Conservation (phyloP, 495 filamentous ascomycete genomes). For the Schizothecium vesticola region DNA sequence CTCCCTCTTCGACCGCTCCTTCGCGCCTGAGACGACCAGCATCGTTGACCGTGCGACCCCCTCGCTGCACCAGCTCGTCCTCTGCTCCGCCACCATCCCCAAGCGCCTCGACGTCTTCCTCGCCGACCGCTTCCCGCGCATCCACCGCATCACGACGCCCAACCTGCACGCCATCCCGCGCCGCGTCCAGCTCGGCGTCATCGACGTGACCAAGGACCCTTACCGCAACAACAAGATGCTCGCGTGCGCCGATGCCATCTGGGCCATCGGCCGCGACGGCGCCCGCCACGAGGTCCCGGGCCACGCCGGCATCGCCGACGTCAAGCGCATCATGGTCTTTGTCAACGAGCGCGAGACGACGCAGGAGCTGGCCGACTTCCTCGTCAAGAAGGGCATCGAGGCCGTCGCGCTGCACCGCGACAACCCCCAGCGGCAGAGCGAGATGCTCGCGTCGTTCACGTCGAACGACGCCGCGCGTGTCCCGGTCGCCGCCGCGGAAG, state of each 20-base stretch:
- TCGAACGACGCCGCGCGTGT: slow-evolving; percentile 38
- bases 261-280: slow-evolving; percentile 80
- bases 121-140: slow-evolving; percentile 72
- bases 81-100: slow-evolving; percentile 96
- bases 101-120: slow-evolving; percentile 78
- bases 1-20: slow-evolving; percentile 88
- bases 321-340: slow-evolving; percentile 89
- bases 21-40: slow-evolving; percentile 71
- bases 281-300: slow-evolving; percentile 45
- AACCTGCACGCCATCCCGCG: slow-evolving; percentile 94
- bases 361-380: slow-evolving; percentile 70
- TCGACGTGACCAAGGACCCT: slow-evolving; percentile 82
- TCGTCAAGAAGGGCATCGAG: slow-evolving; percentile 79
- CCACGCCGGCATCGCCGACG: slow-evolving; percentile 41
- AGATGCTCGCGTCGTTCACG: slow-evolving; percentile 77
- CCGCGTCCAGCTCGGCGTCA: slow-evolving; percentile 86
- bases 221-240: slow-evolving; percentile 86
- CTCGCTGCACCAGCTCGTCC: slow-evolving; percentile 79
- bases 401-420: slow-evolving; percentile 79
- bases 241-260: slow-evolving; percentile 91
- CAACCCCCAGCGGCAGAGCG: slow-evolving; percentile 61
- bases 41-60: slow-evolving; percentile 73
- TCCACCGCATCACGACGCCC: slow-evolving; percentile 80
- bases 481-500: background rate
- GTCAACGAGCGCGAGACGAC: slow-evolving; percentile 95